Conservation (phyloP, 805 yeast species). For the Ascoidea rubescens region DNA sequence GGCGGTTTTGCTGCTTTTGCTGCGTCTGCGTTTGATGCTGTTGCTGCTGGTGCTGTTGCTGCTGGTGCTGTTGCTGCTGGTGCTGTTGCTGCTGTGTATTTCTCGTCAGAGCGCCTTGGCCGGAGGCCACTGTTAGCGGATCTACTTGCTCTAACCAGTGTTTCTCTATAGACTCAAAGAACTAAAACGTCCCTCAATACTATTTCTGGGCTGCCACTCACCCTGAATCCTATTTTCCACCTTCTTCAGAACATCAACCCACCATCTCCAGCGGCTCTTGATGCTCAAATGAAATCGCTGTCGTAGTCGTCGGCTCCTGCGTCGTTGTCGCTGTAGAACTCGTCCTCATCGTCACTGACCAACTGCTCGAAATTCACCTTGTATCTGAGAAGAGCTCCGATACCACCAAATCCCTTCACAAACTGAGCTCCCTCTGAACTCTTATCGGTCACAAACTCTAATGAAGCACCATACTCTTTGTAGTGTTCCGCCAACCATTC, state of each 20-base stretch:
- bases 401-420: constrained; percentile 96
- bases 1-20: too few species aligned
- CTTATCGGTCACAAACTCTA: constrained; percentile 94
- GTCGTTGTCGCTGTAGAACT: constrained; percentile 62
- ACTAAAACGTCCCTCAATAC: too few species aligned
- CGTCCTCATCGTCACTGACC: constrained; percentile 79
- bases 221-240: background rate
- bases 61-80: too few species aligned
- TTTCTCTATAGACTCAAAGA: too few species aligned
- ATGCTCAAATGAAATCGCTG: constrained; percentile 20
- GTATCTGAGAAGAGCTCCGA: constrained; percentile 93
- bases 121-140: too few species aligned
- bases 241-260: background rate
- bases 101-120: too few species aligned
- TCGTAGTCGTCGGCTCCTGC: constrained; percentile 22
- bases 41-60: too few species aligned
- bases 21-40: too few species aligned
- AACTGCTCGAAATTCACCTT: constrained; percentile 95
- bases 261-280: background rate
- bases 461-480: constrained; percentile 83
- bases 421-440: constrained; percentile 98
- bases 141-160: too few species aligned
- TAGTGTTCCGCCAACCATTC: constrained; percentile 99
- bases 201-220: background rate
- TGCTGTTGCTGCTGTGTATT: too few species aligned